Conservation (phyloP, 2,329 filamentous ascomycete species). For the Microsporum audouinii region DNA sequence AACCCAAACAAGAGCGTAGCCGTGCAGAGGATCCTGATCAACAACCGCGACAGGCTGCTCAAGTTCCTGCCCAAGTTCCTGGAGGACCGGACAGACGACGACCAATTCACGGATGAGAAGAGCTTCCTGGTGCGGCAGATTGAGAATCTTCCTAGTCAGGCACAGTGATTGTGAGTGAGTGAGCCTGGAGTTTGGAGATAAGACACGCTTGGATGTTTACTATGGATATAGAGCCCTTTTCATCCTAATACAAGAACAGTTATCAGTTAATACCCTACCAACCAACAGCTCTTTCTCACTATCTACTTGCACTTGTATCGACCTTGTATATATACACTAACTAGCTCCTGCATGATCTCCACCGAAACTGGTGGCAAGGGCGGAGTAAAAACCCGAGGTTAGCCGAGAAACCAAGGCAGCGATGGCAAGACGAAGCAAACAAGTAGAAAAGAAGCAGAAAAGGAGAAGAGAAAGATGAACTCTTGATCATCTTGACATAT, state of each 20-base stretch:
- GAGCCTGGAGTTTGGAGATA: not conserved
- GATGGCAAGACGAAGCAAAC: not conserved
- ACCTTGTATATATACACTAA: not conserved
- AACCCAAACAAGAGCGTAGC: constrained; percentile 97
- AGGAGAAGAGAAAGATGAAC: not conserved
- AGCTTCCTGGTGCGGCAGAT: constrained; percentile 97
- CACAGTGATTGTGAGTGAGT: not conserved
- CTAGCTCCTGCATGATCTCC: not conserved
- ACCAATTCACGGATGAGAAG: constrained; percentile 96
- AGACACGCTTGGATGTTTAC: not conserved
- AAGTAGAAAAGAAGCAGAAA: not conserved
- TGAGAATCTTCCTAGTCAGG: constrained; percentile 32
- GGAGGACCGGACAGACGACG: constrained; percentile 89
- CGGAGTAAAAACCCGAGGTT: not conserved
- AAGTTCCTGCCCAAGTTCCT: constrained; percentile 84
- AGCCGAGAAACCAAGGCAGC: not conserved
- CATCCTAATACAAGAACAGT: not conserved
- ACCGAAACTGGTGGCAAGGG: not conserved
- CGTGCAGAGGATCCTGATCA: constrained; percentile 88
- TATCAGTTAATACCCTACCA: not conserved
- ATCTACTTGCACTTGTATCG: not conserved
- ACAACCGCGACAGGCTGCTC: constrained; percentile 85
- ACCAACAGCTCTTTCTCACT: not conserved
- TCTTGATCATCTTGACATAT: not conserved
- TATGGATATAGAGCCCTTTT: not conserved